Evolutionary conservation across 495 filamentous ascomycete species (phyloP), one percentile per base, ranked within the genome.

Genomic region (Cladorrhinum samala): DNA sequence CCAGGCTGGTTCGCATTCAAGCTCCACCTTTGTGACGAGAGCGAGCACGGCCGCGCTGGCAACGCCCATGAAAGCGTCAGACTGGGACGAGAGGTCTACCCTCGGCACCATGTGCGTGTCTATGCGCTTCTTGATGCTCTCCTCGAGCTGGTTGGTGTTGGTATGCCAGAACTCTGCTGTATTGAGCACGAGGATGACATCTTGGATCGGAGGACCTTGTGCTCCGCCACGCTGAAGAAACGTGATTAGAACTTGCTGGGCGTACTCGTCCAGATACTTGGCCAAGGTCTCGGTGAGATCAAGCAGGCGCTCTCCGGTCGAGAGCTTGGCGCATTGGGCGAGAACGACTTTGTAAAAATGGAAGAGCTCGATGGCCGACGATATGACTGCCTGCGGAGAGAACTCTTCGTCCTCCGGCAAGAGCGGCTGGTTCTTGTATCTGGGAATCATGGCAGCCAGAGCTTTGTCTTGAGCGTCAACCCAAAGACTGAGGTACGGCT

Each of bases 91-190:
- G 30, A 97, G 73, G 66, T 97, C 91, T 2, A 97, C 85, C 33
- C 77, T 83, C 30, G 81, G 68, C 36, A 82, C 82, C 45, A 95
- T 72, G 1, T 87, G 84, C 48, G 80, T 77, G 61, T 96, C 93
- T 56, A 98, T 86, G 3, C 88, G 80, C 55, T 83, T 82, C 69
- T 89, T 95, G 71, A 98, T 91, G 69, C 91, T 95, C 57, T 95
- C 91, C 65, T 96, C 91, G 1, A 98, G 72, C 58, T 96, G 92
- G 50, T 81, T 87, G 57, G 89, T 92, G 14, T 92, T 97, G 19
- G 81, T 83, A 64, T 96, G 91, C 78, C 94, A 97, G 68, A 97
- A 98, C 62, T 98, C 93, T 0, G 93, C 94, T 1, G 93, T 97
- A 66, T 97, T 98, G 41, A 98, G 76, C 4, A 97, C 88, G 1